Base-by-base conservation (phyloP, 257 asterid species). In the Parsonsia alboflavescens region DNA sequence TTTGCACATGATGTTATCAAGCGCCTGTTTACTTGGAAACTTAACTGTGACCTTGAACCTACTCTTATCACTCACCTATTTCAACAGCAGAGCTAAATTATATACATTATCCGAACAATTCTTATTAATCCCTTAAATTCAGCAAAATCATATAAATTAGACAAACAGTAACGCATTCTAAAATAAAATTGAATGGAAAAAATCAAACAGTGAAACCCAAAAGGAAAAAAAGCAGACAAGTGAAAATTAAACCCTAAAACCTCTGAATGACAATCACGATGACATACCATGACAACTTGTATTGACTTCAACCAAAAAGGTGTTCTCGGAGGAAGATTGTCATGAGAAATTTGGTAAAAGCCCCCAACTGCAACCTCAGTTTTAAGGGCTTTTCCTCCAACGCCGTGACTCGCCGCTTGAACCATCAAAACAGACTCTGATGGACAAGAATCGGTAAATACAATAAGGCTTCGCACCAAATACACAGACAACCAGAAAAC, bases 261-360 rank as follows among this genome's bases (percentile, higher is more conserved):
- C 7, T 21, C 3, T 19, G 10, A 10, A 39, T 30, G 28, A 9
- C 5, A 10, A 26, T 12, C 0, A 22, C 4, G 5, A 44, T 24
- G 41, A 10, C 74, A 44, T 73, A 78, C 81, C 81, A 78, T 46
- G 0, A 68, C 81, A 15, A 78, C 48, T 5, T 63, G 36, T 19
- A 78, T 48, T n/a, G 81, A 66, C 70, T 70, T 73, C 74, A 78
- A 44, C 81, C 81, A 78, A 36, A 64, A 66, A 7, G 81, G 81
- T 16, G 78, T 73, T 46, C 77, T 66, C 0, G 81, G 81, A 39
- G 81, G 81, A 22, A 78, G 75, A 73, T 73, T 67, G 26, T 36
- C 58, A 48, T 73, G 81, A 9, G 71, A 62, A 73, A 78, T 78
- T 70, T 73, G 62, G 77, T 73, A 78, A 39, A 72, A 78, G 39